phyloP scores from a whole-genome alignment of 1,284 basidiomycete species.

The Naganishia sp. region DNA sequence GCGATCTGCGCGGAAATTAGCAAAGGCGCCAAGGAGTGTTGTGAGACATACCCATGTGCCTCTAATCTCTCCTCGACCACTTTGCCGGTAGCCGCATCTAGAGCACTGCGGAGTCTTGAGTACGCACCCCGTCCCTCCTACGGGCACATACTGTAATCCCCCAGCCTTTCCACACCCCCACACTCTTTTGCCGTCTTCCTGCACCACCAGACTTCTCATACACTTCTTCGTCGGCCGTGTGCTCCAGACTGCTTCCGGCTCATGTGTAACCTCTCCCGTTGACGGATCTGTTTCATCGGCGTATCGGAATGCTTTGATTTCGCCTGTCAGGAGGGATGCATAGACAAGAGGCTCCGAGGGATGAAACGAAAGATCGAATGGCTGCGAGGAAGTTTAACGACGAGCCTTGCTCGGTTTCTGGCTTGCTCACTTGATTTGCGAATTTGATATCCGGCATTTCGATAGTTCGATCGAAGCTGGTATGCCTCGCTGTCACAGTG shows the following conservation, averaged over 20 bases:
- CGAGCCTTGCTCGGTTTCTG: neutral
- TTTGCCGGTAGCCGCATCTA: constrained; percentile 60
- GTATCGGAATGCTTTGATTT: constrained; percentile 73
- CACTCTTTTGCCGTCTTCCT: constrained; percentile 65
- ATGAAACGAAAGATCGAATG: constrained; percentile 87
- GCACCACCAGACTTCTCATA: constrained; percentile 69
- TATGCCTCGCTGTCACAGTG: no score
- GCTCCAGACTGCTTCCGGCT: constrained; percentile 40
- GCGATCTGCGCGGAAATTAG: constrained; percentile 59
- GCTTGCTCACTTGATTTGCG: constrained; percentile 45
- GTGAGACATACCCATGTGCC: constrained; percentile 73
- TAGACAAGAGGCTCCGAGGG: constrained; percentile 70
- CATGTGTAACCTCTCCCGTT: constrained; percentile 29
- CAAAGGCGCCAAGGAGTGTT: constrained; percentile 28
- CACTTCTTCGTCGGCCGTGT: constrained; percentile 60
- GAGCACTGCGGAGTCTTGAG: constrained; percentile 35
- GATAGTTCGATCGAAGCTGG: neutral
- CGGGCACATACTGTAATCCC: constrained; percentile 67
- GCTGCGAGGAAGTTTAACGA: constrained; percentile 54
- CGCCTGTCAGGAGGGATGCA: constrained; percentile 76
- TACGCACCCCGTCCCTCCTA: neutral
- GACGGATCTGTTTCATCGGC: constrained; percentile 60
- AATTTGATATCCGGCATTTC: constrained; percentile 53
- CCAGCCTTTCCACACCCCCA: constrained; percentile 85
- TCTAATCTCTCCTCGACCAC: constrained; percentile 64